Base-by-base conservation (phyloP, 139 green algal genomes). In the Pycnococcus provasolii region DNA sequence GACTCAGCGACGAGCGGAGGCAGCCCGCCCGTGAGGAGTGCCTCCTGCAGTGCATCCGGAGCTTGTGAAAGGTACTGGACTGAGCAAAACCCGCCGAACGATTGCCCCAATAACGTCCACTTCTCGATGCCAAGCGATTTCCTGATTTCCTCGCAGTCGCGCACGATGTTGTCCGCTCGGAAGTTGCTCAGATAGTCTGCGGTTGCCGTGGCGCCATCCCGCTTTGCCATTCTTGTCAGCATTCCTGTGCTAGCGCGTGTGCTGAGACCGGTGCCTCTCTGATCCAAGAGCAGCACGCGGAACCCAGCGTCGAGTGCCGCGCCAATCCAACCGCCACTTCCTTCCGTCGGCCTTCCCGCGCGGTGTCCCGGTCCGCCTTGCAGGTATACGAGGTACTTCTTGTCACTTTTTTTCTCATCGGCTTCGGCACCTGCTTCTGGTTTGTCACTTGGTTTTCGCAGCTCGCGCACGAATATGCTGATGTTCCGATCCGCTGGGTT, bases 51-150 rank as follows among this genome's bases (percentile, higher is more conserved):
- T 7, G 37, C 83, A 40, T 90, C 67, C 0, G 87, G 83, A 1
- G 73, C 79, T 39, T 85, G 67, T 3, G 77, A 89, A 2, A 98
- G 86, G 78, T 98, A 98, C 1, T 84, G 86, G 9, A 87, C 58
- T 37, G 62, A 75, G 78, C 90, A 96, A 81, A 98, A 98, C 54
- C 92, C 92, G 13, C 92, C 92, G 77, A 95, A 98, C 6, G 79
- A 91, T 79, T 98, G 91, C 7, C 91, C 90, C 42, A 97, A 74
- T 1, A 95, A 57, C 39, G 67, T 85, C 90, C 90, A 96, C 11
- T 65, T 65, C 39, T 7, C 50, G 40, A 76, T 67, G 4, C 46
- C 5, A 43, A 96, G 73, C 4, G 61, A 62, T 42, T 78, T 71
- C 3, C 92, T 77, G 2, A 98, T 68, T 3, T 77, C 2, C 79